These are phyloP conservation scores for Phytophthora brassicae DNA, from an alignment of 352 stramenopile species.

Conservation along the genomic window DNA sequence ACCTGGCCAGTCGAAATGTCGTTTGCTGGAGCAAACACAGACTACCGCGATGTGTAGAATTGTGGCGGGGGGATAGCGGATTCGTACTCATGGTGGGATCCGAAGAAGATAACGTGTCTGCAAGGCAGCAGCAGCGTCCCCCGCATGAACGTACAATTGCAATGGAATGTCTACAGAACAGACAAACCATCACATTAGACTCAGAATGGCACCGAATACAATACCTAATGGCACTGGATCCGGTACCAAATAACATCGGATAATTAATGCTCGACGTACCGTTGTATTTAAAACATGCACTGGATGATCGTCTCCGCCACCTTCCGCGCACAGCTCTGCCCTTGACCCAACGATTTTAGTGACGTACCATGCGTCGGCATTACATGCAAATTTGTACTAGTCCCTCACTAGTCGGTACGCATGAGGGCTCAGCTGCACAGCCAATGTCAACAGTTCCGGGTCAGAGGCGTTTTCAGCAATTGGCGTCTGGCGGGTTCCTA, in stretches of 20 bases:
- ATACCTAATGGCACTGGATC: neutral
- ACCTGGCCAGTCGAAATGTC: slow-evolving; percentile 7
- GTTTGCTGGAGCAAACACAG: slow-evolving; percentile 1
- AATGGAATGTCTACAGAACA: slow-evolving; percentile 20
- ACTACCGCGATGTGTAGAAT: slow-evolving; percentile 14
- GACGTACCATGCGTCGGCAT: neutral
- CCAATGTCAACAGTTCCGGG: slow-evolving; percentile 7
- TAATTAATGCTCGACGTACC: slow-evolving; percentile 3
- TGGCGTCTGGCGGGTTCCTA: slow-evolving; percentile 3
- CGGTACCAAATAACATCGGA: neutral
- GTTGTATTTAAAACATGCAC: slow-evolving; percentile 1
- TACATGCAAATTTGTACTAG: slow-evolving; percentile 11
- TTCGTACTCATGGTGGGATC: neutral
- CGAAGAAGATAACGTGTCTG: slow-evolving; percentile 9
- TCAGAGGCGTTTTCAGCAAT: slow-evolving; percentile 1
- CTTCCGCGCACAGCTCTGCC: neutral
- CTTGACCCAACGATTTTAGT: neutral
- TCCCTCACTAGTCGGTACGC: slow-evolving; percentile 4
- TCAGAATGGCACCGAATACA: neutral
- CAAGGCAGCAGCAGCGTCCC: slow-evolving; percentile 16
- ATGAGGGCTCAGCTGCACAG: slow-evolving; percentile 3
- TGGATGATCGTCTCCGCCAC: neutral
- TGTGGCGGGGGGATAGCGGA: slow-evolving; percentile 10
- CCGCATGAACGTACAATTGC: slow-evolving; percentile 7
- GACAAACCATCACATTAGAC: neutral